Percentiles rank a stretch among this genome's conserved stretches.
Evolutionary conservation across 768 basidiomycete genomes (phyloP).

Genomic region (Rhizopogon vinicolor): DNA sequence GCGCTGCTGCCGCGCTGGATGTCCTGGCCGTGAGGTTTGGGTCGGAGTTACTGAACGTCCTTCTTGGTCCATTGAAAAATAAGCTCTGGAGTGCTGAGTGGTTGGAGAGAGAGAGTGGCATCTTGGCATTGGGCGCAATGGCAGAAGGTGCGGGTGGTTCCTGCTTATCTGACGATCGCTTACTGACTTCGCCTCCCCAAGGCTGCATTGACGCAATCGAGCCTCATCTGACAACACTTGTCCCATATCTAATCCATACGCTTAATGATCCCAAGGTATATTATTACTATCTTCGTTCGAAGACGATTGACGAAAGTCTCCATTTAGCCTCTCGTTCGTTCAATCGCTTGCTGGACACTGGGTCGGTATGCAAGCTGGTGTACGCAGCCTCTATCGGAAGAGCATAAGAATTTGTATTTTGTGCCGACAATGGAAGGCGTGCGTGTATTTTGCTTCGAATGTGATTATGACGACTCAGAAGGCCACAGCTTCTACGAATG

Average conservation of each 20-base stretch:
- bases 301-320: constrained; percentile 3
- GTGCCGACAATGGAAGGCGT: constrained; percentile 99
- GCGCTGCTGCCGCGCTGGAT: constrained; percentile 95
- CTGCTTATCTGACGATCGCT: neutral
- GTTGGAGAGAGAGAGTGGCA: constrained; percentile 93
- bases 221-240: constrained; percentile 88
- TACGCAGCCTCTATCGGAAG: constrained; percentile 76
- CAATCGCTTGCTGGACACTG: constrained; percentile 99
- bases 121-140: constrained; percentile 95
- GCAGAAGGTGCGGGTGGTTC: constrained; percentile 72
- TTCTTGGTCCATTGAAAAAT: constrained; percentile 86
- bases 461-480: neutral
- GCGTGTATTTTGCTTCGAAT: constrained; percentile 27
- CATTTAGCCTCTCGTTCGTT: constrained; percentile 86
- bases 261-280: constrained; percentile 87
- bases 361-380: constrained; percentile 98
- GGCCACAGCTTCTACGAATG: constrained; percentile 83
- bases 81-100: constrained; percentile 92
- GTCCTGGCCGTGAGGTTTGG: constrained; percentile 93
- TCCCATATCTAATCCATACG: constrained; percentile 90
- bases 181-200: constrained; percentile 26
- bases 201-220: constrained; percentile 96
- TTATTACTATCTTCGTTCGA: constrained; percentile 5
- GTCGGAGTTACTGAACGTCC: constrained; percentile 81
- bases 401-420: constrained; percentile 88